These are phyloP conservation scores for Talaromyces stipitatus DNA, from an alignment of 495 filamentous ascomycete species.

Conservation along the genomic window DNA sequence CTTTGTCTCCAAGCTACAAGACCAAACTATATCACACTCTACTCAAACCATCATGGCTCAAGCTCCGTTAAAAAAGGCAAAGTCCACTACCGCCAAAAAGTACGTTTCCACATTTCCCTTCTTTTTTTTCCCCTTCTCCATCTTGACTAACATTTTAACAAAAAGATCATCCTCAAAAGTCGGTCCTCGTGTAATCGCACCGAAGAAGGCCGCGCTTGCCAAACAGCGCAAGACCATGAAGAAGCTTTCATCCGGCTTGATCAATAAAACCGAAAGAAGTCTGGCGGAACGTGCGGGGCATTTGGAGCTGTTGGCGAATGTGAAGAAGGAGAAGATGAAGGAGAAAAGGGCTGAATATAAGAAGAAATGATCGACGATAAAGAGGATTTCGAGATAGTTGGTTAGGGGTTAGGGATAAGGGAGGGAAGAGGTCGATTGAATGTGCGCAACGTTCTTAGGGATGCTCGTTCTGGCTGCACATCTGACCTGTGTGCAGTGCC, in stretches of 20 bases:
- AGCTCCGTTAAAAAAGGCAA: slow-evolving; percentile 30
- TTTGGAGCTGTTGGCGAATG: slow-evolving; percentile 59
- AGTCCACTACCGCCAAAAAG: slow-evolving; percentile 24
- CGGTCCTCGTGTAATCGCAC: slow-evolving; percentile 55
- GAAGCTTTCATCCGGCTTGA: slow-evolving; percentile 59
- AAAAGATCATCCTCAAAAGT: slow-evolving; percentile 33
- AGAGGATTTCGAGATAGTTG: too few species aligned
- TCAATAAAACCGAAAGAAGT: slow-evolving; percentile 55
- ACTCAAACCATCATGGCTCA: slow-evolving; percentile 25
- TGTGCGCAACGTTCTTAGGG: too few species aligned
- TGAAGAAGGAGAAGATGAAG: slow-evolving; percentile 49
- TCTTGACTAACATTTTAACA: neutral
- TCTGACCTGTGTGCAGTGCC: neutral
- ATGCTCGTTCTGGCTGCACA: too few species aligned
- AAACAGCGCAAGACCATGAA: slow-evolving; percentile 55
- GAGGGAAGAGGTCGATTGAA: neutral
- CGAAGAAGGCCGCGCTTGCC: slow-evolving; percentile 56
- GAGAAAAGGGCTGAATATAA: slow-evolving; percentile 11
- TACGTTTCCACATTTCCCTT: slow-evolving; percentile 10
- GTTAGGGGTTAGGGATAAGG: neutral
- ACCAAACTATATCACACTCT: neutral
- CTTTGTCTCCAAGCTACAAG: neutral
- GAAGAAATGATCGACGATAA: neutral
- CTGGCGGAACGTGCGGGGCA: slow-evolving; percentile 66
- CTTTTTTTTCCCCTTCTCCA: neutral